Percentiles rank a stretch among this genome's conserved stretches.
These are phyloP conservation scores for Medicago lupulina DNA, from an alignment of 306 rosid species.

Conservation along the genomic window DNA sequence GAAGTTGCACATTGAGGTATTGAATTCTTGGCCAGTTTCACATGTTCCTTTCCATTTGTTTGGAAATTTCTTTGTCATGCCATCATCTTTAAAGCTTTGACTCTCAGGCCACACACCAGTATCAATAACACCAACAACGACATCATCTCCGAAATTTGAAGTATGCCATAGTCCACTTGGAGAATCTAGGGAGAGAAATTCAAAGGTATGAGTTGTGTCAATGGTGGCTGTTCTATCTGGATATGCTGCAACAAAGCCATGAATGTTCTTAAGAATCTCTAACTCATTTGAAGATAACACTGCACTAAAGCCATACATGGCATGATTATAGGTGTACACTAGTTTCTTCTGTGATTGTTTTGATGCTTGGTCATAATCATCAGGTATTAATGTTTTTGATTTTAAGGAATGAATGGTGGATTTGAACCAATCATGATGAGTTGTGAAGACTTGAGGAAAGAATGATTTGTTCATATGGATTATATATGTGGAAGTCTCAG, in stretches of 20 bases:
- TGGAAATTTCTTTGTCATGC: constrained; percentile 37
- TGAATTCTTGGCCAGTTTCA: constrained; percentile 43
- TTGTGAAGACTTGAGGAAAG: constrained; percentile 37
- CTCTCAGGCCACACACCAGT: constrained; percentile 45
- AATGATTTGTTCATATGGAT: constrained; percentile 45
- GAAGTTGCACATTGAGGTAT: constrained; percentile 44
- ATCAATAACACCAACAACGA: constrained; percentile 46
- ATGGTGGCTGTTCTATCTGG: constrained; percentile 26
- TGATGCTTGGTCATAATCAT: background rate
- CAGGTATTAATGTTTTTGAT: background rate
- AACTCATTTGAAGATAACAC: constrained; percentile 37
- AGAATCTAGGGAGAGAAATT: constrained; percentile 42
- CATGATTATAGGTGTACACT: constrained; percentile 39
- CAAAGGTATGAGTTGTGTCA: constrained; percentile 47
- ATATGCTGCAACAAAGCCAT: constrained; percentile 43
- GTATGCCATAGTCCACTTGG: constrained; percentile 42
- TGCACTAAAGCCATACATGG: constrained; percentile 46
- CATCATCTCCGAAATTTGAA: constrained; percentile 36
- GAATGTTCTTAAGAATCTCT: constrained; percentile 21
- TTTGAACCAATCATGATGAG: constrained; percentile 38
- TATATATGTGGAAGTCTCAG: constrained; percentile 43
- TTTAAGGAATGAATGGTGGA: constrained; percentile 39
- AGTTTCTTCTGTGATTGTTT: background rate
- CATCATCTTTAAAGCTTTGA: constrained; percentile 46
- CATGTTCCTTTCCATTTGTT: constrained; percentile 40